These are phyloP conservation scores for Cornus suecica DNA, from an alignment of 148 eudicot genomes.

Conservation along the genomic window DNA sequence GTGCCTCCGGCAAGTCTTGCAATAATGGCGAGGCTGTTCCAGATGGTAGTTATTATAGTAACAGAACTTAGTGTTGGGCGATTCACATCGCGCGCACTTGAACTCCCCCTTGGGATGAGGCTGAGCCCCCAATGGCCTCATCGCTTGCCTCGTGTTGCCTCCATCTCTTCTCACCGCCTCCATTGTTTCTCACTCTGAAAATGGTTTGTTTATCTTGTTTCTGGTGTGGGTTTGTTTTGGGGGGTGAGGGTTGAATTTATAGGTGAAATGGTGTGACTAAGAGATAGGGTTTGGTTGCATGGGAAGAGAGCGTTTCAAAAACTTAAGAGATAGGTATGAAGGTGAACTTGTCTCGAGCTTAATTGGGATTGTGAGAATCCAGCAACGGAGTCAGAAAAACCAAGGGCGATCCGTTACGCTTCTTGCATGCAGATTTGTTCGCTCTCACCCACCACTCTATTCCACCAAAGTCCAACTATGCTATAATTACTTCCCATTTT, in stretches of 20 bases:
- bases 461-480: neutral
- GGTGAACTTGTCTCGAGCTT: constrained; percentile 14
- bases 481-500: too few relatives aligned
- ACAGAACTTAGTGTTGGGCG: constrained; percentile 45
- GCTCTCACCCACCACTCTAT: constrained; percentile 13
- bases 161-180: too few relatives aligned
- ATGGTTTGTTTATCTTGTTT: too few relatives aligned
- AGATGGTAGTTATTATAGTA: constrained; percentile 46
- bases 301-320: constrained; percentile 9
- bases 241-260: neutral
- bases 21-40: constrained; percentile 43
- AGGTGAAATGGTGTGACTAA: too few relatives aligned
- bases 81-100: constrained; percentile 50
- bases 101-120: too few relatives aligned
- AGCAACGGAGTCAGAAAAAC: constrained; percentile 5
- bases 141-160: too few relatives aligned
- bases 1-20: constrained; percentile 45
- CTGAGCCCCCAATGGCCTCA: constrained; percentile 7
- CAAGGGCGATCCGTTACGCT: neutral
- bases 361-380: constrained; percentile 21
- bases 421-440: constrained; percentile 17
- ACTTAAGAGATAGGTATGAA: constrained; percentile 10
- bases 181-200: constrained; percentile 5
- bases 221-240: too few relatives aligned
- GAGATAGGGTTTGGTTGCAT: constrained; percentile 5